These are phyloP conservation scores for Imleria badia DNA, from an alignment of 768 basidiomycete species.

Conservation along the genomic window DNA sequence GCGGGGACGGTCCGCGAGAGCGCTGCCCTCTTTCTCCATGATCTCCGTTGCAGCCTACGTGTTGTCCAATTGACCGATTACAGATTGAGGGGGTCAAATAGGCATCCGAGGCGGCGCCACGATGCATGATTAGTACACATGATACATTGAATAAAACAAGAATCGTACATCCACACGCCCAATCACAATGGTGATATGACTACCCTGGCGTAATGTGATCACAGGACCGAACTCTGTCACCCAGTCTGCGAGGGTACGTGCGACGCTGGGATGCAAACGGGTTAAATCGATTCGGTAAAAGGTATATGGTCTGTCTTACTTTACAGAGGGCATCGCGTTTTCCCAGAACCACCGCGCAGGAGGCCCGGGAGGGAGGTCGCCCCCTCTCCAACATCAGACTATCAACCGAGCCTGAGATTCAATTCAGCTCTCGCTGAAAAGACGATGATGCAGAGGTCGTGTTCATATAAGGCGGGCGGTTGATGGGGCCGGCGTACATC, in stretches of 20 bases:
- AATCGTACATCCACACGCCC: conserved; percentile 21
- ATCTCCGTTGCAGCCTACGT: conserved; percentile 55
- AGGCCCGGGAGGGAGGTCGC: too few relatives aligned
- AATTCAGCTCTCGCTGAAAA: too few relatives aligned
- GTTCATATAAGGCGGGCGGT: too few relatives aligned
- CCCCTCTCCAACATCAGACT: too few relatives aligned
- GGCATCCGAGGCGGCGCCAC: too few relatives aligned
- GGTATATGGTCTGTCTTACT: conserved; percentile 10
- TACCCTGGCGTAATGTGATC: conserved; percentile 51
- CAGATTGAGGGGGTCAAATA: neutral
- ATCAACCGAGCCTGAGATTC: too few relatives aligned
- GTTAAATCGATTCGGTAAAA: neutral
- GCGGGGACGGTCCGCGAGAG: conserved; percentile 48
- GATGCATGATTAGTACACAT: neutral
- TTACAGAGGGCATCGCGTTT: conserved; percentile 14
- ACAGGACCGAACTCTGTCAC: conserved; percentile 58
- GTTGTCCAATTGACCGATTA: conserved; percentile 2
- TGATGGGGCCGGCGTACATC: too few relatives aligned
- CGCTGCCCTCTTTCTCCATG: conserved; percentile 57
- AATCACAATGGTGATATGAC: conserved; percentile 16
- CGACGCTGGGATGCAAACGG: conserved; percentile 5
- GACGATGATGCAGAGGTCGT: too few relatives aligned
- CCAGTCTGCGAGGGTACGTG: conserved; percentile 46
- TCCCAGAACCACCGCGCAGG: conserved; percentile 27
- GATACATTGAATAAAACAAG: neutral